A percentile compares a stretch with the other conserved stretches of the same genome.
These are phyloP conservation scores for Cladosporium oxysporum DNA, from an alignment of 2,329 filamentous ascomycete genomes.

Conservation along the genomic window DNA sequence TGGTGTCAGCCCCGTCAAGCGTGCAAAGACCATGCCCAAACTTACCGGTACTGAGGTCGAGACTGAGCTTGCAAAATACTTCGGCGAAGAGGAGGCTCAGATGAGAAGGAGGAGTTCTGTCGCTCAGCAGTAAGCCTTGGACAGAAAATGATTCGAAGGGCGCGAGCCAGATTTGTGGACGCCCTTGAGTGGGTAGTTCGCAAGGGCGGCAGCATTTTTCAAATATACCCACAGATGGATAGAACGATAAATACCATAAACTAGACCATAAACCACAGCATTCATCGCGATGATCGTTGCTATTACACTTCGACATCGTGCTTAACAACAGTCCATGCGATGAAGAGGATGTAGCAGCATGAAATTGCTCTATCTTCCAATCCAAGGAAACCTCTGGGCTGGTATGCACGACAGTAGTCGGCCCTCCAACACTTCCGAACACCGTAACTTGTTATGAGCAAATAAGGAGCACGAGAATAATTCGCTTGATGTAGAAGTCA, in stretches of 20 bases:
- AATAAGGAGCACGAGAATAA: not conserved
- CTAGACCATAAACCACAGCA: not conserved
- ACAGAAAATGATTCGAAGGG: not conserved
- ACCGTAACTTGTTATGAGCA: not conserved
- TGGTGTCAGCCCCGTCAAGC: constrained; percentile 12
- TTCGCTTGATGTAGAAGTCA: not conserved
- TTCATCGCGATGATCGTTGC: not conserved
- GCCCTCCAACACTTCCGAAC: not conserved
- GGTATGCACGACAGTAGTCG: not conserved
- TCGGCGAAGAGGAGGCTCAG: constrained; percentile 16
- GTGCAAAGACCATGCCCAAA: constrained; percentile 15
- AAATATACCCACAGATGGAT: not conserved
- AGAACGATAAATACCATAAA: not conserved
- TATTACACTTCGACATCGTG: not conserved
- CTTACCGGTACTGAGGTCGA: constrained; percentile 8
- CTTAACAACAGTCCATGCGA: not conserved
- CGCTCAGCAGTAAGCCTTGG: not conserved
- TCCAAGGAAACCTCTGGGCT: not conserved
- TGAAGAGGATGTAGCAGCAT: not conserved
- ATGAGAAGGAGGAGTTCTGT: constrained; percentile 19
- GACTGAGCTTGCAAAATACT: constrained; percentile 17
- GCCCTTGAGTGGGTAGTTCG: not conserved
- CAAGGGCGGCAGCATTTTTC: not conserved
- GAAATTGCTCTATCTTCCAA: not conserved
- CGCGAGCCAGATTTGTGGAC: not conserved